Percentiles rank a stretch among this genome's conserved stretches.
Evolutionary conservation across 2,329 filamentous ascomycete genomes (phyloP).

Genomic region (Colletotrichum eleusines): DNA sequence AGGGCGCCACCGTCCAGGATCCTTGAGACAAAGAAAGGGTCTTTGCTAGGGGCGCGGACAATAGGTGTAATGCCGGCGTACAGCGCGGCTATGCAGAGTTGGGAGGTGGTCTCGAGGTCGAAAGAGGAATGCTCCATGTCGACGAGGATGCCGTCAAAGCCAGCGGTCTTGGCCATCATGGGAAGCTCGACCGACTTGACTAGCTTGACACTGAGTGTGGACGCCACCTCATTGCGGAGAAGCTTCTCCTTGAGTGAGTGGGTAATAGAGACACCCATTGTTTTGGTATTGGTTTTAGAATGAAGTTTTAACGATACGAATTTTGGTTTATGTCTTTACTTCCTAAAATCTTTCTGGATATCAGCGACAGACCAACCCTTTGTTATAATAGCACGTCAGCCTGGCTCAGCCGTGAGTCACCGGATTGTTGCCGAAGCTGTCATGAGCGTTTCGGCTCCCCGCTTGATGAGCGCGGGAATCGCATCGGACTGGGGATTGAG

Average conservation of each 20-base stretch:
- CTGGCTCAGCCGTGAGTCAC: background rate
- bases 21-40: slow-evolving; percentile 52
- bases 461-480: background rate
- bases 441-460: background rate
- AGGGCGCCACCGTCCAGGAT: slow-evolving; percentile 56
- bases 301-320: background rate
- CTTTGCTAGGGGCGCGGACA: slow-evolving; percentile 56
- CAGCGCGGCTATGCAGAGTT: slow-evolving; percentile 54
- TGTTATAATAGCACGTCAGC: background rate
- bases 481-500: background rate
- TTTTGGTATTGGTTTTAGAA: background rate
- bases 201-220: slow-evolving; percentile 48
- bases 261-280: slow-evolving; percentile 44
- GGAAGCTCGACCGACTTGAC: slow-evolving; percentile 52
- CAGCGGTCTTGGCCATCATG: slow-evolving; percentile 55
- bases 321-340: background rate
- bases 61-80: slow-evolving; percentile 56
- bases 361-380: background rate
- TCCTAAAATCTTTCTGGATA: background rate
- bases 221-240: slow-evolving; percentile 45
- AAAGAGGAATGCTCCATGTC: slow-evolving; percentile 60
- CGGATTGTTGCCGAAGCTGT: slow-evolving; percentile 8
- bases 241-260: slow-evolving; percentile 48
- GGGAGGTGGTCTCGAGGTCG: slow-evolving; percentile 51
- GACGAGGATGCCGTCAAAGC: slow-evolving; percentile 56